Evolutionary conservation across 345 rosid genomes (phyloP).

Genomic region (Populus davidiana): DNA sequence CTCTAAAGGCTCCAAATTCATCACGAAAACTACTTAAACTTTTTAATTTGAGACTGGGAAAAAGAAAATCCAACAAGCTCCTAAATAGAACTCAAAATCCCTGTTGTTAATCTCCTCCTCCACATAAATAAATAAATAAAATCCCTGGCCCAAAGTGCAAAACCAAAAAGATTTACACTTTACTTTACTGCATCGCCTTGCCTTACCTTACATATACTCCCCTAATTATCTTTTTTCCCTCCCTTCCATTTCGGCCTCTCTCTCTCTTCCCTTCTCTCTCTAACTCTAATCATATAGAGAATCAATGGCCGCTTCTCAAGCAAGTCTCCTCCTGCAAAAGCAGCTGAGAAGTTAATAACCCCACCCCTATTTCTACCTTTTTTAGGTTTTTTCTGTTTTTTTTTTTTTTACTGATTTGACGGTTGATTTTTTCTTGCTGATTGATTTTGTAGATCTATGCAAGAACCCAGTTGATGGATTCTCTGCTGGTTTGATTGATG

Average conservation of each 20-base stretch:
- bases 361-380: background rate
- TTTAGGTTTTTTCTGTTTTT: constrained; percentile 1
- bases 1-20: background rate
- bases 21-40: background rate
- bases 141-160: background rate
- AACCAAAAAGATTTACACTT: background rate
- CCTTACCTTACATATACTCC: background rate
- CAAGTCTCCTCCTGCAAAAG: constrained; percentile 89
- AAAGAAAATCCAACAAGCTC: background rate
- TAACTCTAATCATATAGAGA: background rate
- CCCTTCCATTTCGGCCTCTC: background rate
- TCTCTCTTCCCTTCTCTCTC: background rate
- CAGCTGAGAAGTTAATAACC: constrained; percentile 68
- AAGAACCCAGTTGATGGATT: constrained; percentile 94
- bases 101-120: background rate
- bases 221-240: background rate
- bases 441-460: constrained; percentile 78
- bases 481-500: constrained; percentile 97
- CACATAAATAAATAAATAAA: too few relatives aligned
- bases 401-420: background rate
- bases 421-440: background rate
- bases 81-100: background rate
- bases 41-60: too few relatives aligned
- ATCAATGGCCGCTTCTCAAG: constrained; percentile 54
- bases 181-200: background rate